Percentiles rank a stretch among this genome's conserved stretches.
phyloP scores from a whole-genome alignment of 2,329 filamentous ascomycete species.

The Rhinocladiella mackenziei region DNA sequence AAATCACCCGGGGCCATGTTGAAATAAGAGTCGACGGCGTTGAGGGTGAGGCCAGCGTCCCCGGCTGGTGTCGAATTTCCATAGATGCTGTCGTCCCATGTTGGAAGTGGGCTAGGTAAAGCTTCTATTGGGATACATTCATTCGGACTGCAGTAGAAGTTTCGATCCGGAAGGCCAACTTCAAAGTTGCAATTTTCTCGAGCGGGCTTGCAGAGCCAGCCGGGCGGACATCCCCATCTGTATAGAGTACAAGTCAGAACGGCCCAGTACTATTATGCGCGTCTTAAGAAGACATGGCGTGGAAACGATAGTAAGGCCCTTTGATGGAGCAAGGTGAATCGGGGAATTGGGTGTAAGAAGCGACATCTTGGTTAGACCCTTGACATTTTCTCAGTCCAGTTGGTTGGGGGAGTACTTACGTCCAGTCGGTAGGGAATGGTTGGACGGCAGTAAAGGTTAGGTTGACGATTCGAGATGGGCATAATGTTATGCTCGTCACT shows the following conservation, averaged over 20 bases:
- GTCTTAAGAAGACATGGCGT: background rate
- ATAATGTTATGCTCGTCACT: conserved; percentile 29
- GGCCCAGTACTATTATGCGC: background rate
- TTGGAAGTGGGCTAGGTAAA: conserved; percentile 29
- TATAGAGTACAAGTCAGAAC: conserved; percentile 18
- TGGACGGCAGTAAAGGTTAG: conserved; percentile 32
- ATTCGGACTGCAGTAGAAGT: conserved; percentile 40
- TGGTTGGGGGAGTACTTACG: too few relatives aligned
- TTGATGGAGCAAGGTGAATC: too few relatives aligned
- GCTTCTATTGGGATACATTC: conserved; percentile 39
- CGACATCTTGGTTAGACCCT: background rate
- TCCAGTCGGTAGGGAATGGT: conserved; percentile 31
- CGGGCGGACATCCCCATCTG: conserved; percentile 45
- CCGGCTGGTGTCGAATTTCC: conserved; percentile 36
- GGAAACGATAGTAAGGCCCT: too few relatives aligned
- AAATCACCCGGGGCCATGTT: conserved; percentile 61
- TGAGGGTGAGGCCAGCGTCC: conserved; percentile 16
- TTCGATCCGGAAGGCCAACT: conserved; percentile 37
- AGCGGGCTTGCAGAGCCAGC: conserved; percentile 40
- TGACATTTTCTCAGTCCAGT: background rate
- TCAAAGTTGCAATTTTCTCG: conserved; percentile 41
- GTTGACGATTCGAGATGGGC: conserved; percentile 32
- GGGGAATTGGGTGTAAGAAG: background rate
- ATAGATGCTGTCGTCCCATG: conserved; percentile 29
- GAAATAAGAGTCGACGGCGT: conserved; percentile 49